A percentile compares a stretch with the other conserved stretches of the same genome.
Evolutionary conservation across 177 flowering plant species (phyloP).

Genomic region (Tripterygium wilfordii): DNA sequence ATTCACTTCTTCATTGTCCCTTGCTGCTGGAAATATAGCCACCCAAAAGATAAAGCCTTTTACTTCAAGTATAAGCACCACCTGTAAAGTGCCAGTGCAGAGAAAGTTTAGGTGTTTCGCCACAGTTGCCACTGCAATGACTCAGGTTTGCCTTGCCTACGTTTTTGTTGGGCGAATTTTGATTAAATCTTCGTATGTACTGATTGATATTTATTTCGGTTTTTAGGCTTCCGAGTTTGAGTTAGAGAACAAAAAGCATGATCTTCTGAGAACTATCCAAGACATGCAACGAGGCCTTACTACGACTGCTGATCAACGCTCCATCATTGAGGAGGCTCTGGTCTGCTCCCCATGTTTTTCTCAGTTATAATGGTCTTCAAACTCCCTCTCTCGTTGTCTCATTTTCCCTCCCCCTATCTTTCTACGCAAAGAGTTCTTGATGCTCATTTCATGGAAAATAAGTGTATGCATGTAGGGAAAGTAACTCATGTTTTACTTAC

Average conservation of each 20-base stretch:
- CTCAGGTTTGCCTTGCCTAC: constrained; percentile 11
- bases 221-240: constrained; percentile 22
- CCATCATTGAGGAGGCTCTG: constrained; percentile 77
- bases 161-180: not conserved
- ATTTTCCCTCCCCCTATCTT: too few relatives aligned
- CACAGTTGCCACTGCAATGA: constrained; percentile 8
- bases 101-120: constrained; percentile 13
- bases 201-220: not conserved
- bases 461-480: too few relatives aligned
- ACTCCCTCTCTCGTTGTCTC: too few relatives aligned
- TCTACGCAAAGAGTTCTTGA: too few relatives aligned
- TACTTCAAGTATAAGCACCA: not conserved
- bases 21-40: constrained; percentile 7
- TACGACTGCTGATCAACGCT: constrained; percentile 69
- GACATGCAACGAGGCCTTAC: constrained; percentile 77
- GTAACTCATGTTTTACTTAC: not conserved
- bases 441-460: too few relatives aligned
- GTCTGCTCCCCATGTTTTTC: constrained; percentile 25
- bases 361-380: too few relatives aligned
- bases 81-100: not conserved
- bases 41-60: constrained; percentile 3
- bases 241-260: constrained; percentile 55
- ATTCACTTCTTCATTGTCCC: constrained; percentile 11
- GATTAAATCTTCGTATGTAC: not conserved
- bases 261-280: constrained; percentile 53